Conservation (phyloP, 2,329 filamentous ascomycete species). For the Ceratocystis huliohia region DNA sequence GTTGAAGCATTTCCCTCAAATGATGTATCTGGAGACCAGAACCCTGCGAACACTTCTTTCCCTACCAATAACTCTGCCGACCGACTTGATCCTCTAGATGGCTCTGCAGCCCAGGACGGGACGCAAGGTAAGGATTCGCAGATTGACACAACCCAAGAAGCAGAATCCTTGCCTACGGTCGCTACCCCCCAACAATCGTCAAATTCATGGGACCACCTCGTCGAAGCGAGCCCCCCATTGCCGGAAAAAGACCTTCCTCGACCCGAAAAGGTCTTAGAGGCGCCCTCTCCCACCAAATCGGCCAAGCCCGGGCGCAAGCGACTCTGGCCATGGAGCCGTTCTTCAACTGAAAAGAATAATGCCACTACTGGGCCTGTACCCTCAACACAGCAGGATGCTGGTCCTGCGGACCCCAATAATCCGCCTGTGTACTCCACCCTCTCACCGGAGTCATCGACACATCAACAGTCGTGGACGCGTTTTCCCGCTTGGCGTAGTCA, state of each 20-base stretch:
- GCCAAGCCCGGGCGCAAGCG: constrained; percentile 13
- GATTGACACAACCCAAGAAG: no score
- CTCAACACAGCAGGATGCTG: not conserved
- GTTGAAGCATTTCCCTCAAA: not conserved
- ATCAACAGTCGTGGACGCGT: constrained; percentile 3
- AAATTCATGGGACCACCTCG: not conserved
- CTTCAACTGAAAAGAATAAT: not conserved
- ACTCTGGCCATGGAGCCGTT: constrained; percentile 18
- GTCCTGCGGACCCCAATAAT: not conserved
- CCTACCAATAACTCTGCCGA: not conserved
- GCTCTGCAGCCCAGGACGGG: not conserved
- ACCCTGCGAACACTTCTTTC: not conserved
- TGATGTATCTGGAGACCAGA: not conserved
- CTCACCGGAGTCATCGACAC: not conserved
- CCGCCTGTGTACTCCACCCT: constrained; percentile 2
- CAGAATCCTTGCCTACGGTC: not conserved
- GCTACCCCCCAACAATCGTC: not conserved
- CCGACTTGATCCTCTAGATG: not conserved
- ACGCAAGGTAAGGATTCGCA: not conserved
- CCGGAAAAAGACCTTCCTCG: not conserved
- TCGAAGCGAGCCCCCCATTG: not conserved
- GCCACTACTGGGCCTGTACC: not conserved
- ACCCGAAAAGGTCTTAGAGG: not conserved
- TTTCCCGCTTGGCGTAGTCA: constrained; percentile 7
- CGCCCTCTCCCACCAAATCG: not conserved